A percentile compares a stretch with the other conserved stretches of the same genome.
Conservation (phyloP, 2,329 filamentous ascomycete species). For the Clarireedia homoeocarpa region DNA sequence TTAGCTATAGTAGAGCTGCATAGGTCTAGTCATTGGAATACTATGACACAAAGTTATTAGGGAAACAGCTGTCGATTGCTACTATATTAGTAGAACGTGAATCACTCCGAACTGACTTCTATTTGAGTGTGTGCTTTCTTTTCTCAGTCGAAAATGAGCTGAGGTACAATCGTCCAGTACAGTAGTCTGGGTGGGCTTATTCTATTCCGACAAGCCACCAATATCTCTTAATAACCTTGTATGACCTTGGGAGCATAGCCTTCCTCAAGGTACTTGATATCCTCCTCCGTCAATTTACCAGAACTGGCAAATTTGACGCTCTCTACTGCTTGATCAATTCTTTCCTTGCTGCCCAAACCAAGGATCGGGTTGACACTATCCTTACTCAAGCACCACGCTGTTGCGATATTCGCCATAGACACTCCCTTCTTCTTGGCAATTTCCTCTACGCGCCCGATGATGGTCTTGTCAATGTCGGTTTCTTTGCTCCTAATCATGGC, state of each 20-base stretch:
- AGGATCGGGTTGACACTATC: conserved; percentile 44
- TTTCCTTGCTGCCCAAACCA: conserved; percentile 42
- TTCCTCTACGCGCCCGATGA: conserved; percentile 42
- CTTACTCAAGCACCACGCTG: conserved; percentile 46
- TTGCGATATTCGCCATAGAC: conserved; percentile 51
- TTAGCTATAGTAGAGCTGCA: no score
- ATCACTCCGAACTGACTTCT: no score
- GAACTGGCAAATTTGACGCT: conserved; percentile 32
- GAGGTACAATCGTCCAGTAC: background rate
- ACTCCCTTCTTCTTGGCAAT: conserved; percentile 47
- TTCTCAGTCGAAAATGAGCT: no score
- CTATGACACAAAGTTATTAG: no score
- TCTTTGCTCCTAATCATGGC: conserved; percentile 15
- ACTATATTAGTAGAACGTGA: no score
- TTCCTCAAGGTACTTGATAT: conserved; percentile 47
- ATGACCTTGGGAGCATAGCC: conserved; percentile 37
- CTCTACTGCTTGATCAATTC: conserved; percentile 48
- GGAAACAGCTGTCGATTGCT: no score
- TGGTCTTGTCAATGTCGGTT: conserved; percentile 24
- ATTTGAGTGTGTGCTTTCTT: no score
- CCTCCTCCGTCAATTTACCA: conserved; percentile 42
- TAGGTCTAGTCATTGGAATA: no score
- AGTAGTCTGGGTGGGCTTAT: background rate
- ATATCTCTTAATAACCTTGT: conserved; percentile 15
- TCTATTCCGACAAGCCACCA: conserved; percentile 2